A percentile compares a stretch with the other conserved stretches of the same genome.
phyloP scores from a whole-genome alignment of 768 basidiomycete genomes.

The Sarcodon sp. region DNA sequence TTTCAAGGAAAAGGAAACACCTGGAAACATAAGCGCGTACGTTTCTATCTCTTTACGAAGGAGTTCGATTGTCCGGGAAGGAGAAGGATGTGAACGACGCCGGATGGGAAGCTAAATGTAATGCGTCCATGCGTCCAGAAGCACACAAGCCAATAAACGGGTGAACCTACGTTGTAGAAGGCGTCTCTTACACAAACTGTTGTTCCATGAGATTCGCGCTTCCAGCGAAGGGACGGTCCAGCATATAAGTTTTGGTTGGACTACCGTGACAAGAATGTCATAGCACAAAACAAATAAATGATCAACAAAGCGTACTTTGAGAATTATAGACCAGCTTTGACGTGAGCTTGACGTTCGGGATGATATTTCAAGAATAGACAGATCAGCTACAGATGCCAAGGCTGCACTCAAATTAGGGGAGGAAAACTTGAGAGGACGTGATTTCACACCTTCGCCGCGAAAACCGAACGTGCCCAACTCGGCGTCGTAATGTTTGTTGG shows the following conservation, averaged over 20 bases:
- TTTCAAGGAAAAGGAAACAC: slow-evolving; percentile 58
- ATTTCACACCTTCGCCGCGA: slow-evolving; percentile 76
- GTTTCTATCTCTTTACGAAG: slow-evolving; percentile 63
- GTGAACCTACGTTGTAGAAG: slow-evolving; percentile 66
- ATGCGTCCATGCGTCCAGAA: background rate
- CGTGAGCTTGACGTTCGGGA: slow-evolving; percentile 54
- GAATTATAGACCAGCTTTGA: slow-evolving; percentile 64
- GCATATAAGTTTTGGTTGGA: slow-evolving; percentile 38
- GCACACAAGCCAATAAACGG: slow-evolving; percentile 2
- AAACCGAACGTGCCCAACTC: slow-evolving; percentile 69
- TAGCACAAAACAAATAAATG: too few species aligned
- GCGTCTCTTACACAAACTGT: slow-evolving; percentile 77
- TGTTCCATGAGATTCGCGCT: slow-evolving; percentile 63
- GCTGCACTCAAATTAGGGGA: slow-evolving; percentile 29
- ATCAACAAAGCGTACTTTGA: slow-evolving; percentile 39
- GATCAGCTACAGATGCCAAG: slow-evolving; percentile 68
- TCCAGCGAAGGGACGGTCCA: slow-evolving; percentile 67
- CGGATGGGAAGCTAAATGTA: slow-evolving; percentile 63
- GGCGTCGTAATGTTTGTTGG: slow-evolving; percentile 10
- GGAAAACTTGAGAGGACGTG: background rate
- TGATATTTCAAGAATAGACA: slow-evolving; percentile 72
- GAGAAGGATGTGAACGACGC: slow-evolving; percentile 52
- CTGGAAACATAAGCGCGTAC: slow-evolving; percentile 61
- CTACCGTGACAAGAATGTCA: too few species aligned
- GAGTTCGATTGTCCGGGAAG: slow-evolving; percentile 46